Evolutionary conservation across 2,329 filamentous ascomycete species (phyloP), one percentile per base, ranked within the genome.

Genomic region (Chrysoporthe austroafricana): DNA sequence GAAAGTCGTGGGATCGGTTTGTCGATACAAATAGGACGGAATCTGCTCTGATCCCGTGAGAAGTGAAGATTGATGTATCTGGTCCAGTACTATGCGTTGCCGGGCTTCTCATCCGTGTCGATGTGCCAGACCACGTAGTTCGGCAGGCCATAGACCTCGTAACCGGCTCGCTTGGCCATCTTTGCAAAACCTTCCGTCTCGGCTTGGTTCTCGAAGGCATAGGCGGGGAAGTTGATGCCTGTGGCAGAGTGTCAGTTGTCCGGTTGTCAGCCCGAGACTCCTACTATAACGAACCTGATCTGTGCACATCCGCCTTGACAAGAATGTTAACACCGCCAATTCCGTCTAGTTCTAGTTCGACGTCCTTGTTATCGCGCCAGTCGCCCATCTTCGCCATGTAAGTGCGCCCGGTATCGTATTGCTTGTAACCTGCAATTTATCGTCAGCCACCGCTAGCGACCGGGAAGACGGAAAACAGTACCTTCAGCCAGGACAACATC

Each of bases 91-190:
- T 80, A 87, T 73, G 80, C 77, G 77, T 98, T 98, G 44, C 94
- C 93, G 44, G 89, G 87, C 85, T 97, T 97, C 83, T 99, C 96
- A 66, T 94, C 89, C 2, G 96, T 99, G 79, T 99, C 96, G 75
- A 97, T 92, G 78, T 99, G 96, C 96, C 96, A 99, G 68, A 99
- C 95, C 62, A 99, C 90, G 78, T 99, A 99, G 79, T 99, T 99
- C 54, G 95, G 96, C 66, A 99, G 84, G 58, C 96, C 96, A 73
- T 93, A 88, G 36, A 99, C 96, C 75, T 93, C 86, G 78, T 97
- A 98, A 57, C 96, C 96, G 21, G 96, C 96, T 71, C 94, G 87
- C 83, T 96, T 97, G 69, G 96, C 96, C 96, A 99, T 99, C 79
- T 96, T 97, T 48, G 96, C 96, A 76, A 99, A 99, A 7, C 96